phyloP scores from a whole-genome alignment of 441 rosid genomes.

The Adansonia rubrostipa region DNA sequence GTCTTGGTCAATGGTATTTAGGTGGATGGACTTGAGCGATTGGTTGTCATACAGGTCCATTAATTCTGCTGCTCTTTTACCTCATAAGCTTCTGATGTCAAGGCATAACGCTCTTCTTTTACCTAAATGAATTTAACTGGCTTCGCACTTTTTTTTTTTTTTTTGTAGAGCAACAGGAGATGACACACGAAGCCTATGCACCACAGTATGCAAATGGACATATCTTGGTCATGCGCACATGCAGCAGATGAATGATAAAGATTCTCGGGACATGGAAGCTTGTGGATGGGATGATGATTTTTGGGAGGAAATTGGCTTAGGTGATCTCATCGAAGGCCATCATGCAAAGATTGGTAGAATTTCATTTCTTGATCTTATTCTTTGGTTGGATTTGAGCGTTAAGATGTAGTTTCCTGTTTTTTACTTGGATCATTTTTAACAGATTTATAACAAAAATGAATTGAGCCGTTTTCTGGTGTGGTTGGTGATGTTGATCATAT shows the following conservation, averaged over 20 bases:
- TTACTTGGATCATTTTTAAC: not conserved
- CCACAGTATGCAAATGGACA: slow-evolving; percentile 97
- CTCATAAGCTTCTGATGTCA: slow-evolving; percentile 14
- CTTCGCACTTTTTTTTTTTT: slow-evolving; percentile 25
- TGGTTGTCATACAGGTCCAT: slow-evolving; percentile 87
- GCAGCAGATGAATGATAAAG: slow-evolving; percentile 74
- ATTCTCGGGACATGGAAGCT: slow-evolving; percentile 89
- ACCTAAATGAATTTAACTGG: slow-evolving; percentile 12
- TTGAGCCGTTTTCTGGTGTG: not conserved
- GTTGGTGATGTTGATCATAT: not conserved
- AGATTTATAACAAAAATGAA: not conserved
- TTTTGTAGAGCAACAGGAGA: slow-evolving; percentile 84
- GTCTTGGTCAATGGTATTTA: slow-evolving; percentile 91
- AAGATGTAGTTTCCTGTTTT: not conserved
- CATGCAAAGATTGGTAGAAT: slow-evolving; percentile 85
- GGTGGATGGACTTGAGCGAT: slow-evolving; percentile 99
- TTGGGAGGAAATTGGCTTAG: slow-evolving; percentile 98
- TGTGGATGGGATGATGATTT: slow-evolving; percentile 98
- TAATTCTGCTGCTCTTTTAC: slow-evolving; percentile 18
- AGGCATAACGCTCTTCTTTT: slow-evolving; percentile 11
- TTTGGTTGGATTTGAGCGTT: not conserved
- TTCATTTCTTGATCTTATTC: slow-evolving; percentile 7
- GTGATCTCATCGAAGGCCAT: slow-evolving; percentile 87
- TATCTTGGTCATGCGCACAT: slow-evolving; percentile 98
- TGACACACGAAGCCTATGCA: slow-evolving; percentile 94